Conservation (phyloP, 768 basidiomycete species). For the Amanita polypyramis region DNA sequence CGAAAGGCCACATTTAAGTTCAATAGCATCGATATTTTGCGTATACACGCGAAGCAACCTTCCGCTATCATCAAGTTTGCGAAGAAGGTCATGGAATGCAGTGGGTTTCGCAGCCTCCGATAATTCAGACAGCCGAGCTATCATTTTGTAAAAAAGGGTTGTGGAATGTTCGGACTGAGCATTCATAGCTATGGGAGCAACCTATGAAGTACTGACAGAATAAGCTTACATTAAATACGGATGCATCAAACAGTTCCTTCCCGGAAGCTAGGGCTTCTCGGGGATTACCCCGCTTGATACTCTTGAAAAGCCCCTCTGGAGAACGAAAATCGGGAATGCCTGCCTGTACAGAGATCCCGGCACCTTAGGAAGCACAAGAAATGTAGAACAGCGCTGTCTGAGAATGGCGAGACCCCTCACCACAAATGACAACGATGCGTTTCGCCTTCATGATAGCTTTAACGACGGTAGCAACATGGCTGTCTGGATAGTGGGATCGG, state of each 20-base stretch:
- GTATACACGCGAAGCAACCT: constrained; percentile 82
- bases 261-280: constrained; percentile 43
- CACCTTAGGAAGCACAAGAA: constrained; percentile 36
- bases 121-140: constrained; percentile 68
- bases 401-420: constrained; percentile 31
- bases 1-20: constrained; percentile 75
- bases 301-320: constrained; percentile 67
- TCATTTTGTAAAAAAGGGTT: constrained; percentile 80
- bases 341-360: constrained; percentile 80
- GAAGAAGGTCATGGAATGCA: constrained; percentile 68
- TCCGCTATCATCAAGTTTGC: constrained; percentile 63
- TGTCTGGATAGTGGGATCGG: constrained; percentile 30
- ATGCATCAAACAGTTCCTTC: constrained; percentile 86
- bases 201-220: neutral
- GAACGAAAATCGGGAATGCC: constrained; percentile 91
- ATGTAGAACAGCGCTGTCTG: neutral
- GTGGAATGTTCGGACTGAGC: constrained; percentile 64
- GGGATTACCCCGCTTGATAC: constrained; percentile 60
- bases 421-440: constrained; percentile 79
- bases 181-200: neutral
- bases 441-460: constrained; percentile 70
- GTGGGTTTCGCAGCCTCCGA: constrained; percentile 70
- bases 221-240: constrained; percentile 74
- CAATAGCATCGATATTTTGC: constrained; percentile 89
- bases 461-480: constrained; percentile 43